Percentiles rank a stretch among this genome's conserved stretches.
Conservation (phyloP, 169 alveolate species). For the Eimeria praecox region DNA sequence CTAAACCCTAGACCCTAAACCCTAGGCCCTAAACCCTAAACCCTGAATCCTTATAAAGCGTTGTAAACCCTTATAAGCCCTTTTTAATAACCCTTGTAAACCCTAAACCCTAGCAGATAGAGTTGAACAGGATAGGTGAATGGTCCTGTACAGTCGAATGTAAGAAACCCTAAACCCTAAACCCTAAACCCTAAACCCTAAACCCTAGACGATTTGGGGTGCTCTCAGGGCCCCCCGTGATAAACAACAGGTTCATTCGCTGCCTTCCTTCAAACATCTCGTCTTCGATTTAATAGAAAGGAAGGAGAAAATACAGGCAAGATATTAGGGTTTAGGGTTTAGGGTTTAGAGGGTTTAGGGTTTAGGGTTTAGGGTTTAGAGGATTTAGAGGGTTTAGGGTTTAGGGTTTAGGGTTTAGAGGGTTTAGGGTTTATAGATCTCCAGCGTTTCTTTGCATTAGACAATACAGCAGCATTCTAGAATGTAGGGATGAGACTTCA, state of each 20-base stretch:
- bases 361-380: slow-evolving; percentile 70
- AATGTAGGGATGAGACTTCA: too few relatives aligned
- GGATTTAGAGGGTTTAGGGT: too few relatives aligned
- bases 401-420: neutral
- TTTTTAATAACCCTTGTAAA: too few relatives aligned
- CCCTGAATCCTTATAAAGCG: too few relatives aligned
- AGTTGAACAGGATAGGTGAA: too few relatives aligned
- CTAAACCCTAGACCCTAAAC: neutral
- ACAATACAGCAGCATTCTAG: too few relatives aligned
- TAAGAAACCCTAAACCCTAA: slow-evolving; percentile 31
- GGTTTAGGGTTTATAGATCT: slow-evolving; percentile 20
- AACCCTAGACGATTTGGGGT: neutral
- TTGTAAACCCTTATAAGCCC: too few relatives aligned
- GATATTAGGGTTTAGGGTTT: slow-evolving; percentile 65
- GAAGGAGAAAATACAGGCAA: slow-evolving; percentile 70
- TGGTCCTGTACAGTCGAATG: too few relatives aligned
- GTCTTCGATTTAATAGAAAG: slow-evolving; percentile 90
- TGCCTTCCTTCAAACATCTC: slow-evolving; percentile 89
- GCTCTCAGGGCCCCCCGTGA: slow-evolving; percentile 87
- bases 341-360: slow-evolving; percentile 38
- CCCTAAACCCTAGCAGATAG: too few relatives aligned
- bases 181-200: neutral
- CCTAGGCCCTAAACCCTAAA: neutral
- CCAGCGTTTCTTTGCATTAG: too few relatives aligned
- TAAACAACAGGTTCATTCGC: slow-evolving; percentile 87